phyloP scores from a whole-genome alignment of 2,329 filamentous ascomycete species.

The Claviceps sp. region DNA sequence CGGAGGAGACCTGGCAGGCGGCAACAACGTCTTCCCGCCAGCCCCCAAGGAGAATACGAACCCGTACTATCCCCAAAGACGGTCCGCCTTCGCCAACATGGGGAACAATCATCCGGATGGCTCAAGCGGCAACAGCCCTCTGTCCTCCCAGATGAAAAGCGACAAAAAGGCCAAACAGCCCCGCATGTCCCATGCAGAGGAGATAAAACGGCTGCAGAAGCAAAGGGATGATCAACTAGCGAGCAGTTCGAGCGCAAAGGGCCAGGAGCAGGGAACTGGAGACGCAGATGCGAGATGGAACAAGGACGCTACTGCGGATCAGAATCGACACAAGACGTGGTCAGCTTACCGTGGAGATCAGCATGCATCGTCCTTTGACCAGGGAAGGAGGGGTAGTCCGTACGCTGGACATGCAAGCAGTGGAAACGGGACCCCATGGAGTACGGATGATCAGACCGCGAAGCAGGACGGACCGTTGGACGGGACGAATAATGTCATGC shows the following conservation, averaged over 20 bases:
- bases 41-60: constrained; percentile 9
- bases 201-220: neutral
- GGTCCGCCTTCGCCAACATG: constrained; percentile 10
- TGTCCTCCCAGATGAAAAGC: neutral
- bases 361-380: neutral
- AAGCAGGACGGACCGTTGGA: neutral
- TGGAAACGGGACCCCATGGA: neutral
- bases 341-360: neutral
- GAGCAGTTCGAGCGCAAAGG: neutral
- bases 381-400: no score
- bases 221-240: neutral
- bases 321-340: neutral
- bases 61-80: constrained; percentile 16
- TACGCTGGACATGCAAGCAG: neutral
- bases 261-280: neutral
- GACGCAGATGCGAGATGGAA: neutral
- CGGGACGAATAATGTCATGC: constrained; percentile 17
- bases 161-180: constrained; percentile 1
- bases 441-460: neutral
- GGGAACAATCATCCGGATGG: constrained; percentile 5
- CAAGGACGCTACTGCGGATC: neutral
- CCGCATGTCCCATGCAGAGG: neutral
- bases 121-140: constrained; percentile 2
- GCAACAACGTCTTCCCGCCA: constrained; percentile 18
- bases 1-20: constrained; percentile 13